phyloP scores from a whole-genome alignment of 148 eudicot species.

The Rhododendron ovatum region DNA sequence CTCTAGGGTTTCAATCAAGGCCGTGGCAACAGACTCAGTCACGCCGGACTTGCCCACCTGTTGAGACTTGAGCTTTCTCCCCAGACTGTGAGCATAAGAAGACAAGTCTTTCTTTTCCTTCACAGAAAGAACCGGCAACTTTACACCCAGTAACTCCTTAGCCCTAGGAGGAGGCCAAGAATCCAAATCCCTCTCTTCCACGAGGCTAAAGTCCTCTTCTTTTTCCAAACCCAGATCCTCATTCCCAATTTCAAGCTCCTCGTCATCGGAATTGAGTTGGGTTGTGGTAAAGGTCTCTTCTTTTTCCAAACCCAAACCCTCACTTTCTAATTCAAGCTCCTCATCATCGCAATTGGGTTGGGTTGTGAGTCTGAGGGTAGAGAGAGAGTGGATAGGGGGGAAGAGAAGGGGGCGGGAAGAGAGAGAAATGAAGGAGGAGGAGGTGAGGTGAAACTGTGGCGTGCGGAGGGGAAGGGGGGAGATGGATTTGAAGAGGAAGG shows the following conservation, averaged over 20 bases:
- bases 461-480: background rate
- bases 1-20: slow-evolving; percentile 73
- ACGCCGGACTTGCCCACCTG: slow-evolving; percentile 89
- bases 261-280: background rate
- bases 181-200: background rate
- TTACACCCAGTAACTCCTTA: background rate
- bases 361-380: background rate
- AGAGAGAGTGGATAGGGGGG: background rate
- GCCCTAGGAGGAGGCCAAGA: background rate
- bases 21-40: slow-evolving; percentile 56
- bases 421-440: background rate
- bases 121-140: slow-evolving; percentile 50
- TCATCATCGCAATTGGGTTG: background rate
- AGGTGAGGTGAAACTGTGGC: background rate
- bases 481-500: background rate
- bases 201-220: background rate
- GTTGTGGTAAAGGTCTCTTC: background rate
- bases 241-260: background rate
- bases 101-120: slow-evolving; percentile 87
- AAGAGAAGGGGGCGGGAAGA: background rate
- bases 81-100: slow-evolving; percentile 70
- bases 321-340: background rate
- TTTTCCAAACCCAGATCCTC: background rate
- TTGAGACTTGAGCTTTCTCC: slow-evolving; percentile 78
- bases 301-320: background rate